Evolutionary conservation across 345 rosid species (phyloP).

Genomic region (Rhizophora apiculata): DNA sequence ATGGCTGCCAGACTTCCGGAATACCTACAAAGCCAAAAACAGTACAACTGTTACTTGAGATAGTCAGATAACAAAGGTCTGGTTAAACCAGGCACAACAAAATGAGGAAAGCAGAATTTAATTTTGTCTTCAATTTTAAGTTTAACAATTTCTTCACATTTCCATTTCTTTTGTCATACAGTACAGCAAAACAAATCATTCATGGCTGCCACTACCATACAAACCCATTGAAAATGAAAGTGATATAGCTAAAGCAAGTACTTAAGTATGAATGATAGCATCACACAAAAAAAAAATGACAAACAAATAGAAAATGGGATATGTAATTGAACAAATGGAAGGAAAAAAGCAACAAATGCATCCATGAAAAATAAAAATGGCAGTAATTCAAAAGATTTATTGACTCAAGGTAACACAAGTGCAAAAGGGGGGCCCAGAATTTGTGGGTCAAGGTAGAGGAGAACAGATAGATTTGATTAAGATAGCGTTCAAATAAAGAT

Average conservation of each 20-base stretch:
- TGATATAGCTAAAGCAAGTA: no score
- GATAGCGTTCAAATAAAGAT: no score
- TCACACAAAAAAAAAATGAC: no score
- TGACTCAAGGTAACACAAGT: background rate
- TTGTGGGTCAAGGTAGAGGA: no score
- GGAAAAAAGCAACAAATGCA: background rate
- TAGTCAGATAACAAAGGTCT: background rate
- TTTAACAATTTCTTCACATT: background rate
- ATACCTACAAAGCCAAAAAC: constrained; percentile 52
- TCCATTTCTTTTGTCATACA: background rate
- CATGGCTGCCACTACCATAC: background rate
- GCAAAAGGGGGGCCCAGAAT: no score
- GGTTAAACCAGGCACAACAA: background rate
- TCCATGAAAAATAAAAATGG: background rate
- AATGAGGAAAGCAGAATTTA: background rate
- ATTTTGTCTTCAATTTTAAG: background rate
- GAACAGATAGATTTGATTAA: no score
- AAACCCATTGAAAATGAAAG: no score
- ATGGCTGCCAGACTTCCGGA: constrained; percentile 90
- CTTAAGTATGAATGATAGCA: no score
- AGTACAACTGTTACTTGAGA: background rate
- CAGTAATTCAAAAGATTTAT: background rate
- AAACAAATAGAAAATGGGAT: no score
- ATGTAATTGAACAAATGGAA: background rate
- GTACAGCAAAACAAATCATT: constrained; percentile 4